A percentile compares a stretch with the other conserved stretches of the same genome.
Evolutionary conservation across 2,329 filamentous ascomycete genomes (phyloP).

Genomic region (Paradendryphiella salina): DNA sequence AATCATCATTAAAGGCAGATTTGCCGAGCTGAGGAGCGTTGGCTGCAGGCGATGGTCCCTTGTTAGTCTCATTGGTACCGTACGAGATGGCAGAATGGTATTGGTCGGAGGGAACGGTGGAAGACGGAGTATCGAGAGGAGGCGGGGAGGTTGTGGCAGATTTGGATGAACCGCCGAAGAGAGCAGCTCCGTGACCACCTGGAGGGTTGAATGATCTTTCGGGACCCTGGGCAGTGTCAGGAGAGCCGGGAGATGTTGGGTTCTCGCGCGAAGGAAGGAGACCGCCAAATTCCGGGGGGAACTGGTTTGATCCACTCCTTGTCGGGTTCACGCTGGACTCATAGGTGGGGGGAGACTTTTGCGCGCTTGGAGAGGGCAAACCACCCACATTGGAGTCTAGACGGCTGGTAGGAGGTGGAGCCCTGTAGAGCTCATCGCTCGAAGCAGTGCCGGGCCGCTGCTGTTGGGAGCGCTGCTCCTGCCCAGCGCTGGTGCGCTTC

Average conservation of each 20-base stretch:
- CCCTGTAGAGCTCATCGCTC: slow-evolving; percentile 38
- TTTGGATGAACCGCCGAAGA: slow-evolving; percentile 47
- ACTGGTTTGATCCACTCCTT: slow-evolving; percentile 50
- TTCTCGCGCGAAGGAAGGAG: slow-evolving; percentile 60
- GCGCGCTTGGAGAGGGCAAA: slow-evolving; percentile 58
- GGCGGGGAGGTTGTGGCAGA: slow-evolving; percentile 45
- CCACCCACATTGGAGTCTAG: slow-evolving; percentile 44
- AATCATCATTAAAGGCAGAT: slow-evolving; percentile 69
- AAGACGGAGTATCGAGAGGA: slow-evolving; percentile 46
- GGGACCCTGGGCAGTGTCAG: slow-evolving; percentile 42
- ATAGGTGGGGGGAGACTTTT: slow-evolving; percentile 63
- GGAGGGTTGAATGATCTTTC: slow-evolving; percentile 45
- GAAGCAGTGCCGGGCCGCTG: slow-evolving; percentile 35
- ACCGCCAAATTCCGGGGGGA: slow-evolving; percentile 59
- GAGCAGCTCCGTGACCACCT: slow-evolving; percentile 46
- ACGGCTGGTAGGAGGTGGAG: slow-evolving; percentile 42
- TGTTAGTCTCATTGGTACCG: slow-evolving; percentile 41
- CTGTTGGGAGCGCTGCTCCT: slow-evolving; percentile 33
- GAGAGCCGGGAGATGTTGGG: slow-evolving; percentile 50
- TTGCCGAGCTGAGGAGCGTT: slow-evolving; percentile 48
- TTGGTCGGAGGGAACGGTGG: slow-evolving; percentile 48
- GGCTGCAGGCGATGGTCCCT: slow-evolving; percentile 31
- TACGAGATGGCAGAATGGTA: slow-evolving; percentile 50
- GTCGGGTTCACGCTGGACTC: slow-evolving; percentile 50
- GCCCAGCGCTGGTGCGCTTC: slow-evolving; percentile 33